Evolutionary conservation across 192 early-diverging fungal species (phyloP), one percentile per base, ranked within the genome.

Genomic region (Backusella circina): DNA sequence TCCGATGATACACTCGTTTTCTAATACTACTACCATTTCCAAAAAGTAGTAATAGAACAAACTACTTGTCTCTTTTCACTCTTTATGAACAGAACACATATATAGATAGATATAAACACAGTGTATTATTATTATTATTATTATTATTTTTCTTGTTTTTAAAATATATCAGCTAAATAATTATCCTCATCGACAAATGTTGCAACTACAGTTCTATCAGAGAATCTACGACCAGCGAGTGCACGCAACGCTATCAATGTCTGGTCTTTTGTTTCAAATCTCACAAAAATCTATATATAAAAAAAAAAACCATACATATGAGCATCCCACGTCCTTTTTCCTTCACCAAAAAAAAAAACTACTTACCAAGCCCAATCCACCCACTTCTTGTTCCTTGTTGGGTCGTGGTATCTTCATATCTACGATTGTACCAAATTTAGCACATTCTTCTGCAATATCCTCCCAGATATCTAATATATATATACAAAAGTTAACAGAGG

Each of bases 241-340:
- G 95, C 88, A 21, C 89, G 88, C 36, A 95, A 82, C 0, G 97
- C 97, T 1, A 78, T 74, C 6, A 86, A 85, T 21, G 91, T 85
- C 68, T 93, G 80, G 2, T 92, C 90, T 0, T 78, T 77, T 15
- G 74, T 83, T 21, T 78, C 79, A 75, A 87, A 99, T 78, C 92
- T 84, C 54, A 98, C 90, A 87, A 95, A 97, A 72, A 98, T 94
- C 95, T 94, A n/a, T n/a, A n/a, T n/a, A n/a, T n/a, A n/a, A n/a
- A 76, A 44, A 61, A 28, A 61, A 61, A 3, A 0, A 26, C 51
- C 2, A 23, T 3, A 8, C 3, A 16, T 7, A 21, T 21, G 15
- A 54, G 0, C 0, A 23, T 8, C 3, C 50, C 21, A 18, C 1
- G 4, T 18, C 44, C 12, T 12, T n/a, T n/a, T n/a, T n/a, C n/a